Evolutionary conservation across 2,329 filamentous ascomycete species (phyloP), one percentile per base, ranked within the genome.

Genomic region (Cordyceps tenuipes): DNA sequence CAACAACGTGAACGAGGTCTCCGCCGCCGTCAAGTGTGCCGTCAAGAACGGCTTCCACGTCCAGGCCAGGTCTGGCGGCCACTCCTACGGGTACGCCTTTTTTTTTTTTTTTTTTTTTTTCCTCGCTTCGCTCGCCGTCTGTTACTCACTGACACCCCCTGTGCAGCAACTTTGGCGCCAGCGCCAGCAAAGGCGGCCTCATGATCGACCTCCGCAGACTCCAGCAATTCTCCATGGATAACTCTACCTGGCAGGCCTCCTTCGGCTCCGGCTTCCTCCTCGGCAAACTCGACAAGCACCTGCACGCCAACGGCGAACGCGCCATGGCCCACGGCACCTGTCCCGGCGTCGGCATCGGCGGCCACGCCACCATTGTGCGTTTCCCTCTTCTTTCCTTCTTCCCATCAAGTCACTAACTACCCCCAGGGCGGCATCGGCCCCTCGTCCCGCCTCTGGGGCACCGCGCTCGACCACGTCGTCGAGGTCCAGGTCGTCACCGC

Each of bases 1-100:
- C 0, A 70, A 73, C 5, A 81, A 72, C 0, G 73, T 77, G 12
- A 69, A 79, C 23, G 81, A 87, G 59, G 79, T 87, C 2, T 76
- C 82, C 1, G 77, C 72, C 21, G 79, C 83, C 15, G 76, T 88
- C 44, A 77, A 79, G 55, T 87, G 84, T 66, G 85, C 84, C 5
- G 73, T 68, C 2, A 63, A 76, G 26, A 72, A 75, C 61, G 72
- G 72, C 6, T 69, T 82, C 57, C 80, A 81, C 63, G 82, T 87
- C 0, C 83, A 87, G 66, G 80, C 85, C 23, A 82, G 78, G 63
- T 84, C 82, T 1, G 85, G 85, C 4, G 85, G 85, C 0, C 85
- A 88, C 66, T 87, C 83, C 0, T 88, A 85, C 63, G 84, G 75
- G 79, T 81, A 68, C 65, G 77, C 4, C 4, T 23, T 4, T n/a